phyloP scores from a whole-genome alignment of 805 yeast species.

The Candida chauliodis region DNA sequence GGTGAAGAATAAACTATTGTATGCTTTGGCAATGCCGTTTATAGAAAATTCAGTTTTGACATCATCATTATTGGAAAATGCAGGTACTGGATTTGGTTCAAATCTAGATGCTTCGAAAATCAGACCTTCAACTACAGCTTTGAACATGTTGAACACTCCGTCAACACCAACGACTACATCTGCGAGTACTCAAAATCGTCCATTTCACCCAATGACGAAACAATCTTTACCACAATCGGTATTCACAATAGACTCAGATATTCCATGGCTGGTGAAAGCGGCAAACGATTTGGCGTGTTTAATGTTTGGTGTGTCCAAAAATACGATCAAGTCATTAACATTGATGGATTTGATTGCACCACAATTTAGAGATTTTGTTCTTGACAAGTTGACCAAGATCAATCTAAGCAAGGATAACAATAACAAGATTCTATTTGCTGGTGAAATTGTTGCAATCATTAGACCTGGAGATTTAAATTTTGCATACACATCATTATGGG shows the following conservation, averaged over 20 bases:
- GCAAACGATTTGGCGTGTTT: conserved; percentile 88
- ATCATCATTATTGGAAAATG: conserved; percentile 16
- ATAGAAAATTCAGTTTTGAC: conserved; percentile 39
- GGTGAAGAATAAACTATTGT: conserved; percentile 46
- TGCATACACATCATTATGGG: conserved; percentile 92
- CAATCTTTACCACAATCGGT: conserved; percentile 78
- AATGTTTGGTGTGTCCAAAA: conserved; percentile 76
- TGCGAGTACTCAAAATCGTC: conserved; percentile 28
- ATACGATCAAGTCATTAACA: conserved; percentile 56
- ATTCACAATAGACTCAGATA: conserved; percentile 67
- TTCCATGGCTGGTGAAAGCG: conserved; percentile 79
- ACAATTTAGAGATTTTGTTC: conserved; percentile 67
- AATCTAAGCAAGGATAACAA: conserved; percentile 14
- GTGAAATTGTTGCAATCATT: conserved; percentile 78
- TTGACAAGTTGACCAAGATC: conserved; percentile 46
- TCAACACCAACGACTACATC: conserved; percentile 4
- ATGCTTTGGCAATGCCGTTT: conserved; percentile 69
- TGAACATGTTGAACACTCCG: conserved; percentile 13
- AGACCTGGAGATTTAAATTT: conserved; percentile 58
- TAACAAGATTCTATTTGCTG: conserved; percentile 62
- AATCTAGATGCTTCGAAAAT: conserved; percentile 10
- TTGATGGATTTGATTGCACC: conserved; percentile 76
- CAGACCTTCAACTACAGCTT: conserved; percentile 27
- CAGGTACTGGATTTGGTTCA: conserved; percentile 7
- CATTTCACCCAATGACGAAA: conserved; percentile 65